phyloP scores from a whole-genome alignment of 441 rosid species.

The Arabidopsis hybrid region DNA sequence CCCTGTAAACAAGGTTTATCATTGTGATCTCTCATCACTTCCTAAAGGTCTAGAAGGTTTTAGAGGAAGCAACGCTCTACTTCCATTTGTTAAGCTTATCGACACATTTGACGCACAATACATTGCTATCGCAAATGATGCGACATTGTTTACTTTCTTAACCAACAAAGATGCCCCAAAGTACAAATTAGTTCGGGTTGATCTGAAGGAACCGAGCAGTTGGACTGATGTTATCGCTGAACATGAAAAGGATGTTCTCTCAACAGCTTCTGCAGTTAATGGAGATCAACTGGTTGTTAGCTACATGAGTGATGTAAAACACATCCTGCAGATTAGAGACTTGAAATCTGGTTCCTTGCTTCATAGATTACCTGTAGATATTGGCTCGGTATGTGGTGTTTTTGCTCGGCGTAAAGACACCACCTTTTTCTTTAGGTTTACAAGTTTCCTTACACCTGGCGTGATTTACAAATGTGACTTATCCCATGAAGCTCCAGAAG shows the following conservation, averaged over 20 bases:
- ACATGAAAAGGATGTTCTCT: slow-evolving; percentile 79
- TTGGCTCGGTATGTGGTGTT: slow-evolving; percentile 75
- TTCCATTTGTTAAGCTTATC: slow-evolving; percentile 80
- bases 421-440: slow-evolving; percentile 67
- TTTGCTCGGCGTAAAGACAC: slow-evolving; percentile 75
- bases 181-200: slow-evolving; percentile 83
- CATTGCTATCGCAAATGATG: slow-evolving; percentile 74
- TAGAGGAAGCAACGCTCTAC: slow-evolving; percentile 56
- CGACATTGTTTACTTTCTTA: slow-evolving; percentile 71
- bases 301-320: slow-evolving; percentile 91
- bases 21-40: slow-evolving; percentile 77
- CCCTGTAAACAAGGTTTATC: slow-evolving; percentile 86
- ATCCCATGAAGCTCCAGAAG: slow-evolving; percentile 57
- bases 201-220: slow-evolving; percentile 70
- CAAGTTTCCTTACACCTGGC: slow-evolving; percentile 89
- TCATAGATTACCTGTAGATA: slow-evolving; percentile 78
- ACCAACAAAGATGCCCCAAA: slow-evolving; percentile 89
- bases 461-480: slow-evolving; percentile 84
- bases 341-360: slow-evolving; percentile 74
- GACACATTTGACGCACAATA: slow-evolving; percentile 78
- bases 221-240: slow-evolving; percentile 86
- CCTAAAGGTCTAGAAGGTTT: slow-evolving; percentile 73
- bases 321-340: slow-evolving; percentile 82
- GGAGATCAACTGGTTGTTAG: slow-evolving; percentile 69
- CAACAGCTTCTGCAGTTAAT: slow-evolving; percentile 75